Evolutionary conservation across 2,329 filamentous ascomycete species (phyloP), one percentile per base, ranked within the genome.

Genomic region (Ascocoryne sarcoides): DNA sequence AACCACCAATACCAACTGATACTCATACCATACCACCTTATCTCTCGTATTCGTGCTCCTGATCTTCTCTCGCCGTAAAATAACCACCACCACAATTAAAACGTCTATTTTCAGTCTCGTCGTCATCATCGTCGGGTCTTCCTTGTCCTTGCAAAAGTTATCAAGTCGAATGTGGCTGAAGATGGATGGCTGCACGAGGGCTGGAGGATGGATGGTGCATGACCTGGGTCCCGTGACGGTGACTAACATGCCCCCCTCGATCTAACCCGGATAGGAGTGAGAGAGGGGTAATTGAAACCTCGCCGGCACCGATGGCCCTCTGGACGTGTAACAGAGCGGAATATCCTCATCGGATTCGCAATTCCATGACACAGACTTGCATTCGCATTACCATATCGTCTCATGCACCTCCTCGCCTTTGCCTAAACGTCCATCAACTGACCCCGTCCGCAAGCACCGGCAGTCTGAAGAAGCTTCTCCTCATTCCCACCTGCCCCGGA

Each of bases 351-450:
- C 12, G 16, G n/a, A 23, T 26, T 17, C 42, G 28, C 19, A 38
- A 50, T 51, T 46, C 40, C 50, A 53, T 57, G 52, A 56, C 53
- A 51, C 48, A 50, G 33, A 36, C 37, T 21, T 53, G 50, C 52
- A 51, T 47, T 50, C 26, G 26, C 32, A 52, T 56, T 52, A 54
- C 51, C 23, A 12, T 7, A 26, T 7, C 12, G 7, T 26, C 23
- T 7, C 23, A 26, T 26, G 23, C 23, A 7, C 23, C 23, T 7
- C 23, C 7, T 12, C 23, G 12, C 7, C 23, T 26, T 26, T 12
- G 7, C 23, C 23, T 7, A 12, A 26, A 7, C 12, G 23, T 26
- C 23, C 7, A 26, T 26, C 23, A 26, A 26, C 23, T 26, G 23
- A 26, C 23, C 23, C 23, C 23, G 23, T 26, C 23, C 23, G 7